Evolutionary conservation across 768 basidiomycete species (phyloP), one percentile per base, ranked within the genome.

Genomic region (Serendipita indica): DNA sequence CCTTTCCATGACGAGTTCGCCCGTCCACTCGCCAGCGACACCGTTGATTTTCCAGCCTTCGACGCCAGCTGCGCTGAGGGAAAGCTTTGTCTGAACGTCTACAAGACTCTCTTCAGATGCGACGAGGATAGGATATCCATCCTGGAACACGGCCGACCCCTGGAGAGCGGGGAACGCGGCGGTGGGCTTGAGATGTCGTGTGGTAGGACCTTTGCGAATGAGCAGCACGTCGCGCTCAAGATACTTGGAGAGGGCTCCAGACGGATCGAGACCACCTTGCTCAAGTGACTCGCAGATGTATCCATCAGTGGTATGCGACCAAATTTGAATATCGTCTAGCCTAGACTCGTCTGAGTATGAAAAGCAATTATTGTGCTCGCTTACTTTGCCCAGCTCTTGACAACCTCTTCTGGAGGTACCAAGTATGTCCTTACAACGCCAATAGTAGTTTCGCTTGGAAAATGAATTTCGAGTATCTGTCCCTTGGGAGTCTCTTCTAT

Each of bases 71-170:
- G 74, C 57, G 25, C 49, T 54, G 25, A 54, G 32, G 16, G 22
- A 7, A 7, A 54, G 7, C 32, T 54, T 54, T 4, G 71, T 68
- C 63, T 81, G 74, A 33, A 87, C 67, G 33, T 73, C 73, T 28
- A 58, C 66, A 63, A 82, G 73, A 64, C 80, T 83, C 69, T 89
- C 82, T 66, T 83, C 78, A 22, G 82, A 83, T 27, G 84, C 70
- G 3, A 89, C 64, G 33, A 86, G 69, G 52, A 89, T 64, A 0
- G 86, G 86, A 65, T 79, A 89, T 58, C 78, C 80, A 62, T 88
- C 86, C 67, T 87, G 83, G 35, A 63, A 68, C 7, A 76, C 71
- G 3, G 78, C 71, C 13, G 74, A 45, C n/a, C 30, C 18, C n/a
- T 57, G 54, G 2, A 86, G 69, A n/a, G 76, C 65, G 3, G 85